Percentiles rank a stretch among this genome's conserved stretches.
phyloP scores from a whole-genome alignment of 345 rosid genomes.

The Bruguiera parviflora region DNA sequence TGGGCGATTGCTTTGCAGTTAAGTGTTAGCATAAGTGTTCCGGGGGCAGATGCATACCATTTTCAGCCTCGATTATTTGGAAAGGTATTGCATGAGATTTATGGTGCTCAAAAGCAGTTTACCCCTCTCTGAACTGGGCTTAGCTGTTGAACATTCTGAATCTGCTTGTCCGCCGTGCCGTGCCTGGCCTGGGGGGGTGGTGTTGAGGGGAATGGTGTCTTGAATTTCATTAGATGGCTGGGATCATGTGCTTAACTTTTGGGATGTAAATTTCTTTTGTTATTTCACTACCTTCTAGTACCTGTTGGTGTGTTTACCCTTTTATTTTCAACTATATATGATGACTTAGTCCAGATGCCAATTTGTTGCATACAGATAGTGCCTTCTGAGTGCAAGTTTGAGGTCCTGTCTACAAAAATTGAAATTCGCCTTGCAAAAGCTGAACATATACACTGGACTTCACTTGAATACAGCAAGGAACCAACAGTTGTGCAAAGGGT shows the following conservation, averaged over 20 bases:
- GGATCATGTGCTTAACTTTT: background rate
- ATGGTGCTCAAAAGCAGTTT: background rate
- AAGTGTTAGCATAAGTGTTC: constrained; percentile 60
- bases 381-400: constrained; percentile 63
- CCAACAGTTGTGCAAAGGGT: constrained; percentile 39
- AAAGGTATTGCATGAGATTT: constrained; percentile 47
- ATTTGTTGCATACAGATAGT: constrained; percentile 48
- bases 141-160: background rate
- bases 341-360: background rate
- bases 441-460: constrained; percentile 65
- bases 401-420: constrained; percentile 69
- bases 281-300: background rate
- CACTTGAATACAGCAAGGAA: constrained; percentile 68
- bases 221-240: background rate
- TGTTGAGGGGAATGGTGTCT: background rate
- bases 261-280: background rate
- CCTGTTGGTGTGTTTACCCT: background rate
- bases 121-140: background rate
- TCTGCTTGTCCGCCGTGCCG: background rate
- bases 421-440: constrained; percentile 88
- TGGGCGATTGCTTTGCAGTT: constrained; percentile 42
- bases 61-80: constrained; percentile 87
- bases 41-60: constrained; percentile 66
- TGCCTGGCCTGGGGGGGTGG: no score
- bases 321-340: no score